Evolutionary conservation across 2,329 filamentous ascomycete species (phyloP), one percentile per base, ranked within the genome.

Genomic region (Arthrinium puccinioides): DNA sequence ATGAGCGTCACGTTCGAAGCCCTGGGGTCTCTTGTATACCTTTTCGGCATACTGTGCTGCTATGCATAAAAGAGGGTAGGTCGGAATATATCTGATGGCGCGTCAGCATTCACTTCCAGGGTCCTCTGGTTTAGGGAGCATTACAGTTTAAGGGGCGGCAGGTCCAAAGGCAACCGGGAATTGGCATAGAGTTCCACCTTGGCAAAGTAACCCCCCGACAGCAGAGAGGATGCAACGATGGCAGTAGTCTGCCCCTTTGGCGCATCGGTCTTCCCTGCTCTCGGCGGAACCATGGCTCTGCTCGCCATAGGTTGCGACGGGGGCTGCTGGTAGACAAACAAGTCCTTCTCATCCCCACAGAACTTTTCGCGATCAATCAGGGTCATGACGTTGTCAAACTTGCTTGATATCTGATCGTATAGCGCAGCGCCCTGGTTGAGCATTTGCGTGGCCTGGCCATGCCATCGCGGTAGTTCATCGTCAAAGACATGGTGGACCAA

Each of bases 111-210:
- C 20, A 11, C 19, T n/a, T 3, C 4, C 9, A 11, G 19, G 6
- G 4, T n/a, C 2, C 8, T 3, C 13, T 4, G 10, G 6, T 32
- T 19, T 14, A 16, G 7, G 25, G 11, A 25, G 21, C 59, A 72
- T 51, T 67, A 84, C 70, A 90, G 63, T 49, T 74, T 77, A 32
- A 92, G 69, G 0, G 78, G 74, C 1, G 79, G 76, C 2, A 94
- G 65, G 42, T 82, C 66, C 24, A 71, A 64, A 0, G 86, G 83
- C 5, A 94, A 64, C 39, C 74, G 77, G 3, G 87, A 85, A 55
- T 94, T 94, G 31, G 76, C 71, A 54, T 94, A 94, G 2, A 80
- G 62, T 51, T 87, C 82, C 11, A 87, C 83, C 56, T 92, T 94
- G 11, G 79, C 72, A 48, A 88, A 87, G 52, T 81, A 79, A 43